phyloP scores from a whole-genome alignment of 2,329 filamentous ascomycete genomes.

The Colletotrichum sp. region DNA sequence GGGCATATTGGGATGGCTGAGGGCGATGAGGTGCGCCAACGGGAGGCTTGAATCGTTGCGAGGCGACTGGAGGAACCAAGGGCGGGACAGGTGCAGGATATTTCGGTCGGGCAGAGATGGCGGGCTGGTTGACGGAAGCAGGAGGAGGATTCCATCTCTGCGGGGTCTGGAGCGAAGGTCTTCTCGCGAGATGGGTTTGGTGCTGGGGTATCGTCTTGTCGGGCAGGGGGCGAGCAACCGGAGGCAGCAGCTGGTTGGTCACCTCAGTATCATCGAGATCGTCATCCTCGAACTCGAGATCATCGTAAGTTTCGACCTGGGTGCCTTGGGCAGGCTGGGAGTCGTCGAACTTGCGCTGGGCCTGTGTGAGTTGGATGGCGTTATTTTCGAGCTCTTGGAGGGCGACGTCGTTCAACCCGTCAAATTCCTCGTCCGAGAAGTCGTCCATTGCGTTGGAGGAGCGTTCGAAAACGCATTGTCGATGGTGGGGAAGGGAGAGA shows the following conservation, averaged over 20 bases:
- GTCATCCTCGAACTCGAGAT: slow-evolving; percentile 58
- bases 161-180: slow-evolving; percentile 8
- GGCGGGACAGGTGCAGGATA: slow-evolving; percentile 17
- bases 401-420: slow-evolving; percentile 61
- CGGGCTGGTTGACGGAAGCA: background rate
- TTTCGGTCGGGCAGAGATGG: slow-evolving; percentile 20
- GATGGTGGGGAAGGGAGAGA: background rate
- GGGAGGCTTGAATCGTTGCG: slow-evolving; percentile 26
- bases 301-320: slow-evolving; percentile 35
- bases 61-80: slow-evolving; percentile 8
- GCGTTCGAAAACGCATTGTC: background rate
- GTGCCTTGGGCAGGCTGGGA: slow-evolving; percentile 27
- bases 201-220: slow-evolving; percentile 41
- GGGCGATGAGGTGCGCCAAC: slow-evolving; percentile 31
- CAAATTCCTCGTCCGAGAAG: slow-evolving; percentile 69
- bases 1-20: slow-evolving; percentile 46
- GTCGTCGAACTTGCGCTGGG: slow-evolving; percentile 33
- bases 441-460: slow-evolving; percentile 50
- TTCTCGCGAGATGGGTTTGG: slow-evolving; percentile 27
- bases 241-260: slow-evolving; percentile 50
- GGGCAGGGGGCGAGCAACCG: slow-evolving; percentile 38
- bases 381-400: slow-evolving; percentile 69
- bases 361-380: slow-evolving; percentile 66
- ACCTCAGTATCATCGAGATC: slow-evolving; percentile 65
- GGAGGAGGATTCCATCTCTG: slow-evolving; percentile 40